Evolutionary conservation across 257 asterid species (phyloP).

Genomic region (Solanum paucissectum): DNA sequence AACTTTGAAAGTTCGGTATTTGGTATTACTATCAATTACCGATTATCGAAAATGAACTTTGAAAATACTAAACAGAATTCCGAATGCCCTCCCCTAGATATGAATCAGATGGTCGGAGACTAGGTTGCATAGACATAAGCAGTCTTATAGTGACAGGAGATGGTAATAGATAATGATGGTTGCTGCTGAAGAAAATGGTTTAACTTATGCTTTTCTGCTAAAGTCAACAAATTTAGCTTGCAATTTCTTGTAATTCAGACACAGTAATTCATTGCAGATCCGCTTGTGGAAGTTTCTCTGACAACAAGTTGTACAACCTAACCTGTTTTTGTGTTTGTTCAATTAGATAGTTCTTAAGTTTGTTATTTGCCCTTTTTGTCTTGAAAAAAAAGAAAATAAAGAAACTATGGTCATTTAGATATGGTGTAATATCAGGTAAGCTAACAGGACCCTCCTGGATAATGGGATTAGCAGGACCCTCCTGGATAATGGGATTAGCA

Average conservation of each 20-base stretch:
- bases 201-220: not conserved
- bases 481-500: too few relatives aligned
- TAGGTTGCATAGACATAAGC: not conserved
- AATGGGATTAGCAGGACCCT: too few relatives aligned
- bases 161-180: not conserved
- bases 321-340: not conserved
- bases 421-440: not conserved
- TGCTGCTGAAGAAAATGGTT: not conserved
- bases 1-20: not conserved
- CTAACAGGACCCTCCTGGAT: too few relatives aligned
- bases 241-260: not conserved
- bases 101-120: not conserved
- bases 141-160: not conserved
- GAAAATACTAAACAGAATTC: not conserved
- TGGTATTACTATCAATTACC: not conserved
- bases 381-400: not conserved
- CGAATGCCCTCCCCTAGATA: not conserved
- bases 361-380: not conserved
- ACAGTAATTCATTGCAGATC: not conserved
- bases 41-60: not conserved
- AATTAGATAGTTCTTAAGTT: not conserved
- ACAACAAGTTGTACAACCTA: not conserved
- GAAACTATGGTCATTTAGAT: not conserved
- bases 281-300: not conserved
- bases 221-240: not conserved